Base-by-base conservation (phyloP, 163 green algal genomes). In the Scenedesmus sp. region DNA sequence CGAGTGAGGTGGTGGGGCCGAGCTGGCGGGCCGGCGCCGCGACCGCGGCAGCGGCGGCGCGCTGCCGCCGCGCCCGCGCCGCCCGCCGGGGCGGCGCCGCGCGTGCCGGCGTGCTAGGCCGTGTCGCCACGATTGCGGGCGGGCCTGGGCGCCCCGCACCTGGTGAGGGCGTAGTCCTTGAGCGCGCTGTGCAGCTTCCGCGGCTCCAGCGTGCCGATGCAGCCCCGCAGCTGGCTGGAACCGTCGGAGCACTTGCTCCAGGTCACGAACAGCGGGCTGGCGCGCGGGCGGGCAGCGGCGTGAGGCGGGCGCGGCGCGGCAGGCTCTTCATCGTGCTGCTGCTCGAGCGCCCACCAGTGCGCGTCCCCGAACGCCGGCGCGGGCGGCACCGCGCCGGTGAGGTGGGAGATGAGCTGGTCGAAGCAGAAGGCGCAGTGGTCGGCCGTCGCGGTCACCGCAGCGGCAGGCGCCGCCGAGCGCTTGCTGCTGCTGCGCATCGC, bases 201-300 rank as follows among this genome's bases (percentile, higher is more conserved):
- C 0, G 94, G 84, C 74, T 96, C 90, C 26, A 98, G 80, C 1
- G 91, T 96, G 17, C 94, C 94, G 31, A 98, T 97, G 79, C 94
- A 98, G 34, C 94, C 94, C 1, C 93, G 85, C 58, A 97, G 81
- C 17, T 84, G 67, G 26, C 34, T 63, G 28, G 39, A 65, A 20
- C 54, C 24, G 31, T 75, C 50, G 67, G 45, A 63, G 36, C 24
- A 44, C 54, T 93, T 96, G 73, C 94, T 95, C 93, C 93, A 97
- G 0, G 93, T 97, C 17, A 97, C 93, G 75, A 97, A 97, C 15
- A 97, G 62, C 0, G 93, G 90, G 60, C 91, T 94, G 88, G 26
- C 17, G 50, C 29, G 29, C 5, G 50, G 50, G 18, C 18, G 24
- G 10, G 50, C 18, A 14, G 50, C 50, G 50, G 45, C 13, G 45